Base-by-base conservation (phyloP, 371 early-diverging fungal species). In the Modicella reniformis region DNA sequence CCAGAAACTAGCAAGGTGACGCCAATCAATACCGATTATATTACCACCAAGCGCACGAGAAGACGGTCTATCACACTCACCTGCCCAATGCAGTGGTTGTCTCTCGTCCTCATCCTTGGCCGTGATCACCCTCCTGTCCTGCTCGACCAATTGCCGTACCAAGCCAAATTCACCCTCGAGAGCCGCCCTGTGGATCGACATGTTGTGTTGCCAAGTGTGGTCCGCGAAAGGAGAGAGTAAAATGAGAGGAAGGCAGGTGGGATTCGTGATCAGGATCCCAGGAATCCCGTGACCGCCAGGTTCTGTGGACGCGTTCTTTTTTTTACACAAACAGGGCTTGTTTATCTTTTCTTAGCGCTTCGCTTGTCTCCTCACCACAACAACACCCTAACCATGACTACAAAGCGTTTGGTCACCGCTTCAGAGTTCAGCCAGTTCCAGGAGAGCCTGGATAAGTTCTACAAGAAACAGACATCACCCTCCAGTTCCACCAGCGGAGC, bases 121-220 rank as follows among this genome's bases (percentile, higher is more conserved):
- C 52, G 81, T 81, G 30, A 85, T 74, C 10, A 82, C 62, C 21
- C 30, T 59, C 40, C 74, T 76, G 37, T 91, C 86, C 32, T 70
- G 79, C 12, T 85, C 82, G 10, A 91, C 53, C 32, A 90, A 75
- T 60, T 87, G 83, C 51, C 85, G 79, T 17, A 87, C 87, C 52
- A 85, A 61, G 51, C 81, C 82, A 30, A 86, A 68, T 54, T 88
- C 83, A 32, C 86, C 87, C 81, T 87, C 86, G 41, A 83, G 81
- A 8, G 86, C 84, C 15, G 88, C 86, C 26, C 81, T 85, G 56
- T 79, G 84, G 30, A 88, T 81, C 32, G 76, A 75, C 71, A 75
- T 75, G 41, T 41, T 15, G 29, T 28, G 12, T 17, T 47, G 40
- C 13, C 6, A 13, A 41, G 59, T 37, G 34, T 23, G 21, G 7